phyloP scores from a whole-genome alignment of 2,329 filamentous ascomycete genomes.

The Mycosphaerella sp. region DNA sequence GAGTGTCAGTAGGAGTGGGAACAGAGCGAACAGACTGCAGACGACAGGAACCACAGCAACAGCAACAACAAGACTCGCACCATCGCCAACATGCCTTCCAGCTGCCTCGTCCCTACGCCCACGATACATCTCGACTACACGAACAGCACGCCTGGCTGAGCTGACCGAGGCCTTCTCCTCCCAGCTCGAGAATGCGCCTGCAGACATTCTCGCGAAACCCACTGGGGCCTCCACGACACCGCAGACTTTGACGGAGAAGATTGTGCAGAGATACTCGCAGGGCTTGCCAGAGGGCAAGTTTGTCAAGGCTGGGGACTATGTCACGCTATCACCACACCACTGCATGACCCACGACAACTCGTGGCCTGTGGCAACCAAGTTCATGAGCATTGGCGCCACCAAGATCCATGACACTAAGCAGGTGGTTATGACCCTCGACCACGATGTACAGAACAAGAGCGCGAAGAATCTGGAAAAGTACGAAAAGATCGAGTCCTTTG shows the following conservation, averaged over 20 bases:
- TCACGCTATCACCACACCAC: constrained; percentile 63
- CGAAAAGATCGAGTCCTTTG: constrained; percentile 72
- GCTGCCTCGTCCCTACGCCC: constrained; percentile 22
- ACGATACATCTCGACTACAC: constrained; percentile 25
- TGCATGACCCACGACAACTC: constrained; percentile 88
- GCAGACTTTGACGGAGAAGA: constrained; percentile 88
- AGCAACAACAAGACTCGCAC: not conserved
- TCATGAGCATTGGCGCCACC: constrained; percentile 74
- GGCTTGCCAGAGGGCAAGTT: constrained; percentile 68
- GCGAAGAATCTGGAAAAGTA: constrained; percentile 81
- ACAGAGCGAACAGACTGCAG: not conserved
- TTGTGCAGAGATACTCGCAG: constrained; percentile 75
- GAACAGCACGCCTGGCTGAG: constrained; percentile 26
- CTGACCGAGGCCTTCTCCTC: constrained; percentile 56
- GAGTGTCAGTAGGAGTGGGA: constrained; percentile 19
- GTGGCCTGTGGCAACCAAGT: constrained; percentile 69
- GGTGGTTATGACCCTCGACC: constrained; percentile 77
- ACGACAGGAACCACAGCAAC: not conserved
- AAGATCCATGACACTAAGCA: constrained; percentile 66
- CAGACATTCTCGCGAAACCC: constrained; percentile 65
- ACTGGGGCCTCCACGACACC: constrained; percentile 45
- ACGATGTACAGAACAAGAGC: constrained; percentile 79
- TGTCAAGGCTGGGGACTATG: constrained; percentile 76
- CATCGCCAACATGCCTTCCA: constrained; percentile 2
- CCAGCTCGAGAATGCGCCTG: constrained; percentile 57